Evolutionary conservation across 345 rosid species (phyloP), one percentile per base, ranked within the genome.

Genomic region (Euphorbia peplus): DNA sequence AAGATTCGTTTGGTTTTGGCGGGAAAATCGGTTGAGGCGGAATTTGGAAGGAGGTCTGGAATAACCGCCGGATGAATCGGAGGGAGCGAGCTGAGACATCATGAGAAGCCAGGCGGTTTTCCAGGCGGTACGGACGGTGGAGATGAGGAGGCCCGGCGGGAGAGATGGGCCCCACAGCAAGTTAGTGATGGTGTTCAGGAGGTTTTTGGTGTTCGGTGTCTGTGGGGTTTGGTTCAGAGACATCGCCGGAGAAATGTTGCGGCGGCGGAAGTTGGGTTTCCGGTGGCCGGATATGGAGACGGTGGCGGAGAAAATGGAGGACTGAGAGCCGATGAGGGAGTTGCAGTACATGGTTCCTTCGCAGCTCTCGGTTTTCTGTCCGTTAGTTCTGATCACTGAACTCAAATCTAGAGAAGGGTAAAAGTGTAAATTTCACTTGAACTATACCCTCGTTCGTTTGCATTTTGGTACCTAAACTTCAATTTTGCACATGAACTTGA

Each of bases 11-110:
- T 70, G 70, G 60, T 59, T 78, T 71, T 60, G 57, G 61, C 66
- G 67, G 62, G 76, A 67, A 75, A 75, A 67, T 51, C 74, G 87
- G 30, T n/a, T 28, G 30, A 84, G 80, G 63, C 91, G 93, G 77
- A 91, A 91, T 68, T 71, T 79, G 71, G 97, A 91, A 60, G 79
- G 51, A 59, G 98, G 95, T 60, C 97, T 72, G 53, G 97, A 78
- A 83, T 93, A 93, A 35, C 77, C 71, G 74, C 97, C 98, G 70
- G 91, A 70, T 52, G 92, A 70, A 67, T 91, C 96, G 1, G 97
- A 86, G 52, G 97, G 97, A 25, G 98, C 97, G 26, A 93, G 87
- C 74, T 91, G 96, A 52, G 95, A 80, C 96, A 93, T 89, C 97
- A 91, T 88, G 72, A 93, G 83, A 11, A 81, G 86, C 97, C 98